These are phyloP conservation scores for Emericellopsis atlantica DNA, from an alignment of 2,329 filamentous ascomycete species.

Conservation along the genomic window DNA sequence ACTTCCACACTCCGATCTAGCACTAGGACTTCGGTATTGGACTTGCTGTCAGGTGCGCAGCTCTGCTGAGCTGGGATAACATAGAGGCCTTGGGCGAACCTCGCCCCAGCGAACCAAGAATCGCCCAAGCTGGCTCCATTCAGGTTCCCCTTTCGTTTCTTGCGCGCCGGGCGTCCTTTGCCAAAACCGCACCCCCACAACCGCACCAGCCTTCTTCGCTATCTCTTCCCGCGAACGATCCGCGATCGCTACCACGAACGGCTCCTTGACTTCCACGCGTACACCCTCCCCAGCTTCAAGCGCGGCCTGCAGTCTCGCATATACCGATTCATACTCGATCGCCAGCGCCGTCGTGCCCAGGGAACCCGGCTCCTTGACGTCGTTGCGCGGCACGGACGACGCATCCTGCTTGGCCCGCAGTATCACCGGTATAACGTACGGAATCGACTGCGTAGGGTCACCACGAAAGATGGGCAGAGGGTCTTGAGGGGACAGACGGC, in stretches of 20 bases:
- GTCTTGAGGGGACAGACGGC: constrained; percentile 13
- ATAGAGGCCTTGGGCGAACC: not conserved
- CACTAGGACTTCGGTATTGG: not conserved
- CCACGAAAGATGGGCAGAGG: constrained; percentile 12
- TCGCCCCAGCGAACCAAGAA: too few species aligned
- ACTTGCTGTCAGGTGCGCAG: not conserved
- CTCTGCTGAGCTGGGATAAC: not conserved
- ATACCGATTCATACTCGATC: constrained; percentile 59
- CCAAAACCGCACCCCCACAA: constrained; percentile 24
- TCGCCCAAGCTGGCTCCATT: constrained; percentile 29
- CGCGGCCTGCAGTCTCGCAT: constrained; percentile 62
- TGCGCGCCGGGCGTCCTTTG: constrained; percentile 15
- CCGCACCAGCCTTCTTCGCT: constrained; percentile 43
- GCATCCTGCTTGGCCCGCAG: constrained; percentile 30
- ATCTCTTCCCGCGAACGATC: constrained; percentile 52
- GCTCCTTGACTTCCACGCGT: constrained; percentile 59
- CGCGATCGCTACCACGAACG: constrained; percentile 52
- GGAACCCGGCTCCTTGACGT: constrained; percentile 32
- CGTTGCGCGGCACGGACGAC: constrained; percentile 25
- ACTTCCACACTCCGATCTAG: not conserved
- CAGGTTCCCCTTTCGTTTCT: constrained; percentile 20
- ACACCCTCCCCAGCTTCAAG: constrained; percentile 60
- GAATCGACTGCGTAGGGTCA: constrained; percentile 2
- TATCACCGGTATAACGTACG: constrained; percentile 3
- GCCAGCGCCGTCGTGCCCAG: constrained; percentile 42